Percentiles rank a stretch among this genome's conserved stretches.
phyloP scores from a whole-genome alignment of 805 yeast species.

The Tetrapisispora namnaoensis region DNA sequence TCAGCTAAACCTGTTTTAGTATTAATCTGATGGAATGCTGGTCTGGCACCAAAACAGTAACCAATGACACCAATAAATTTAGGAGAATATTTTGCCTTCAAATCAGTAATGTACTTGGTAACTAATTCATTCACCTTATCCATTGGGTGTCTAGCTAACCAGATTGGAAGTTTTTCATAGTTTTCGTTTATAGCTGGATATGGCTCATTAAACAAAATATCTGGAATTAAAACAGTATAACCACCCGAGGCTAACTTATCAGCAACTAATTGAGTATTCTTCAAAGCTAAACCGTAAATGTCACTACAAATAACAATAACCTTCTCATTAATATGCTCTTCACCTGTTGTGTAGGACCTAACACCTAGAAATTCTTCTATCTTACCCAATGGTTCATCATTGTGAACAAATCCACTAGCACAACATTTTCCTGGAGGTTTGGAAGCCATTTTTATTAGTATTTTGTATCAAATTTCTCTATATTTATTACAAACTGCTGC shows the following conservation, averaged over 20 bases:
- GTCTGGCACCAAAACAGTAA: slow-evolving; percentile 80
- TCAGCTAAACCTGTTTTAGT: slow-evolving; percentile 33
- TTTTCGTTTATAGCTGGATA: slow-evolving; percentile 26
- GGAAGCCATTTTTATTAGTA: slow-evolving; percentile 34
- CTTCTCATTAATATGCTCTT: slow-evolving; percentile 12
- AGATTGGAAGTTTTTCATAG: slow-evolving; percentile 27
- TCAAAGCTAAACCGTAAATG: slow-evolving; percentile 50
- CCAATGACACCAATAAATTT: slow-evolving; percentile 53
- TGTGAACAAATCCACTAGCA: slow-evolving; percentile 34
- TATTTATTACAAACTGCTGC: neutral
- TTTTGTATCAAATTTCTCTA: neutral
- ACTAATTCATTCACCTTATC: slow-evolving; percentile 42
- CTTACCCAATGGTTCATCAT: slow-evolving; percentile 42
- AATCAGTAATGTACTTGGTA: slow-evolving; percentile 35
- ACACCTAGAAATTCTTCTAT: slow-evolving; percentile 35
- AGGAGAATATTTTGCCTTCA: slow-evolving; percentile 38
- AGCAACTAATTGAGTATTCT: slow-evolving; percentile 53
- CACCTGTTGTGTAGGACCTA: slow-evolving; percentile 41
- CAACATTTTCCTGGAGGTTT: slow-evolving; percentile 46
- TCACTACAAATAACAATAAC: slow-evolving; percentile 40
- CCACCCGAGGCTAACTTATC: slow-evolving; percentile 54
- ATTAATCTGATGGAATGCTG: slow-evolving; percentile 41
- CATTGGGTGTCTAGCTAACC: slow-evolving; percentile 47
- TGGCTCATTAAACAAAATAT: slow-evolving; percentile 47
- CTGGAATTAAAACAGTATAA: slow-evolving; percentile 67